A percentile compares a stretch with the other conserved stretches of the same genome.
These are phyloP conservation scores for Trichothecium roseum DNA, from an alignment of 2,329 filamentous ascomycete genomes.

Conservation along the genomic window DNA sequence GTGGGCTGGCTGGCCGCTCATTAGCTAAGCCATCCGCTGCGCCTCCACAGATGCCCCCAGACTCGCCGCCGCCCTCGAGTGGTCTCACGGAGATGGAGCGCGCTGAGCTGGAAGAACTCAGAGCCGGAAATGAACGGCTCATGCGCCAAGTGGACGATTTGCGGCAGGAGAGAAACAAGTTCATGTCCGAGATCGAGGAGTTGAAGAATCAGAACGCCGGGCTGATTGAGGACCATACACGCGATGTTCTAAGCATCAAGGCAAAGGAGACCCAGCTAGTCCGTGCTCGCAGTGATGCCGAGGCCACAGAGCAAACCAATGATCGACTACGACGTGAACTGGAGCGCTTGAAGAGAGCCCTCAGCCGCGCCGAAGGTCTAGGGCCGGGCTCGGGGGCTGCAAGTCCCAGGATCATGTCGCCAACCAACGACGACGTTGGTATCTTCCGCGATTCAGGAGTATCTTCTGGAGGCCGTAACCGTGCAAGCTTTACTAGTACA, in stretches of 20 bases:
- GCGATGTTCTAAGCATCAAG: conserved; percentile 92
- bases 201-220: conserved; percentile 95
- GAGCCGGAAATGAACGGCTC: conserved; percentile 71
- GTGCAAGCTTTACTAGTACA: conserved; percentile 53
- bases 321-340: conserved; percentile 80
- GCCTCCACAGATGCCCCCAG: conserved; percentile 36
- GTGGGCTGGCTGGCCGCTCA: conserved; percentile 76
- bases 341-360: conserved; percentile 84
- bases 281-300: conserved; percentile 78
- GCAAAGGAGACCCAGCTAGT: conserved; percentile 97
- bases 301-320: conserved; percentile 77
- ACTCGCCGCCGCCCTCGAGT: conserved; percentile 48
- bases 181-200: conserved; percentile 82
- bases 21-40: conserved; percentile 62
- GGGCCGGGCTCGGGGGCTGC: conserved; percentile 9
- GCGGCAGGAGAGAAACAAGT: conserved; percentile 68
- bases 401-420: conserved; percentile 29
- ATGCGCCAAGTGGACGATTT: conserved; percentile 68
- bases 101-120: conserved; percentile 85
- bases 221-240: conserved; percentile 92
- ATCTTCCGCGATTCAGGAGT: conserved; percentile 45
- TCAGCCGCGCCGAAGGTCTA: conserved; percentile 49
- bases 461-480: conserved; percentile 31
- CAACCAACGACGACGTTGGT: conserved; percentile 46
- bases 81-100: conserved; percentile 72